These are phyloP conservation scores for Euphorbia celastroides DNA, from an alignment of 441 rosid species.

Conservation along the genomic window DNA sequence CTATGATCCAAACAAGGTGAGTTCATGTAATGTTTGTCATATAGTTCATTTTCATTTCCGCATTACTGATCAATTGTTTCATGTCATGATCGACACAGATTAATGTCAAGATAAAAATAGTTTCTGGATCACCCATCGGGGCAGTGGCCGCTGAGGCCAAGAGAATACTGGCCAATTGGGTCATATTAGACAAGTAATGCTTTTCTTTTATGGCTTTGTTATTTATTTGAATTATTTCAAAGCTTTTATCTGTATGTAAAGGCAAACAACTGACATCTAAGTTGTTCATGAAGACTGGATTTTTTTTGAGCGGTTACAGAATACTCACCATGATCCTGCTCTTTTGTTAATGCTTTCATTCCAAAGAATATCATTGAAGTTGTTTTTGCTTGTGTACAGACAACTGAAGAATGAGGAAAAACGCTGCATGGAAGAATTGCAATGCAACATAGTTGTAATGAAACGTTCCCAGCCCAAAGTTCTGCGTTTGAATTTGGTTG, in stretches of 20 bases:
- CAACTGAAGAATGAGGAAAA: conserved; percentile 73
- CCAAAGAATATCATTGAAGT: conserved; percentile 7
- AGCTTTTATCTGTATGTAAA: conserved; percentile 6
- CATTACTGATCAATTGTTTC: no score
- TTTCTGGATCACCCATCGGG: conserved; percentile 70
- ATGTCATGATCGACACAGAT: no score
- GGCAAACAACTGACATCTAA: not conserved
- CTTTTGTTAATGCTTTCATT: not conserved
- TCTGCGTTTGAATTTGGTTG: conserved; percentile 81
- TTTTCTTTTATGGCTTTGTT: not conserved
- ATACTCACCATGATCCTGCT: not conserved
- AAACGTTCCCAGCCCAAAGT: conserved; percentile 74
- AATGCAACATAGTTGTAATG: conserved; percentile 91
- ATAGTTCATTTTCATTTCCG: conserved; percentile 13
- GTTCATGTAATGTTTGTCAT: no score
- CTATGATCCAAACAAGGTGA: conserved; percentile 91
- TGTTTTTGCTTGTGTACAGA: conserved; percentile 37
- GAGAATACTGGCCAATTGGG: conserved; percentile 75
- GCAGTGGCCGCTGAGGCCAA: conserved; percentile 90
- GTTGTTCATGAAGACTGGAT: no score
- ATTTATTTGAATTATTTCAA: not conserved
- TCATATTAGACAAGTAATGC: conserved; percentile 82
- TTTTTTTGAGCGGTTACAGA: conserved; percentile 2
- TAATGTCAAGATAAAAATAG: conserved; percentile 78
- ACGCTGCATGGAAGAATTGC: conserved; percentile 76